These are phyloP conservation scores for Trichocladium uniseriatum DNA, from an alignment of 495 filamentous ascomycete species.

Conservation along the genomic window DNA sequence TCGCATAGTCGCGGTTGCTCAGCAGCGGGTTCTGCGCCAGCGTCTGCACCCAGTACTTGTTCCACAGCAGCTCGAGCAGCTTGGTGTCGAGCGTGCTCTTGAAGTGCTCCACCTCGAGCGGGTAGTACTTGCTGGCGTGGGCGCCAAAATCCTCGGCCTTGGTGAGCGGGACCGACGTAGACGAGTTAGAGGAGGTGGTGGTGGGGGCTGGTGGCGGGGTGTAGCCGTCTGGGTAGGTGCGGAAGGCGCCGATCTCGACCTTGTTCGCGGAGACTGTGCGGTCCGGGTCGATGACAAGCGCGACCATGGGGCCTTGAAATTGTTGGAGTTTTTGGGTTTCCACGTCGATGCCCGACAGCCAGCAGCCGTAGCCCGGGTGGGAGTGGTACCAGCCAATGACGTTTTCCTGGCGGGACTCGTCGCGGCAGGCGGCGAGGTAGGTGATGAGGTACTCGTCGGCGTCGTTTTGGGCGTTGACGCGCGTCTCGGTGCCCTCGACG, in stretches of 20 bases:
- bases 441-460: constrained; percentile 95
- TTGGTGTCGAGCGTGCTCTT: constrained; percentile 82
- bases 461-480: constrained; percentile 90
- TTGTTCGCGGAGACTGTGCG: constrained; percentile 90
- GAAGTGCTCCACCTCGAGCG: constrained; percentile 84
- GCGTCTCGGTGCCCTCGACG: constrained; percentile 94
- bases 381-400: constrained; percentile 97
- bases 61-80: constrained; percentile 85
- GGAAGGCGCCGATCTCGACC: constrained; percentile 95
- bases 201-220: constrained; percentile 29
- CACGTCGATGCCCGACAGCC: constrained; percentile 95
- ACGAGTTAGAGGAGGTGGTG: constrained; percentile 33
- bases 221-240: constrained; percentile 77
- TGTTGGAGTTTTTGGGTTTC: constrained; percentile 77
- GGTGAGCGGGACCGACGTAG: constrained; percentile 67
- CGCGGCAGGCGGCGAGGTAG: constrained; percentile 66
- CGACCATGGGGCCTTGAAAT: constrained; percentile 82
- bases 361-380: constrained; percentile 97
- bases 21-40: constrained; percentile 91
- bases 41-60: constrained; percentile 99
- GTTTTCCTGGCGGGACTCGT: constrained; percentile 75
- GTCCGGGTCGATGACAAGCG: constrained; percentile 95
- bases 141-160: constrained; percentile 97
- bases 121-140: constrained; percentile 80
- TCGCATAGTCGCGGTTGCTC: constrained; percentile 86